These are phyloP conservation scores for Fusarium goolgardi DNA, from an alignment of 2,329 filamentous ascomycete species.

Conservation along the genomic window DNA sequence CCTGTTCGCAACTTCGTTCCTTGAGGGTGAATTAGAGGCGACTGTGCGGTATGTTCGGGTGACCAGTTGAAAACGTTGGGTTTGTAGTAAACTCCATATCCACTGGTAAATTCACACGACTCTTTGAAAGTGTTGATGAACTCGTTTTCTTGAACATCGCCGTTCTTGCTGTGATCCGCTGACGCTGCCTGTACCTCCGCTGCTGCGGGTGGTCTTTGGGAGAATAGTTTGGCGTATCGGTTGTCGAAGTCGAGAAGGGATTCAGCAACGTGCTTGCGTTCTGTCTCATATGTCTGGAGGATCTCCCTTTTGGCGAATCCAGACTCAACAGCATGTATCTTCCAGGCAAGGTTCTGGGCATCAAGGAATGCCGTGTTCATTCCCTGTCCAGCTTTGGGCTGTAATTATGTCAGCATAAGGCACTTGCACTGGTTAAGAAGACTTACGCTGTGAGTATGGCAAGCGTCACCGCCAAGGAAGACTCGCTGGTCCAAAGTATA, in stretches of 20 bases:
- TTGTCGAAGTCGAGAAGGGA: conserved; percentile 87
- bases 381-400: conserved; percentile 81
- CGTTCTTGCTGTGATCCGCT: conserved; percentile 43
- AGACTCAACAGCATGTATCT: conserved; percentile 89
- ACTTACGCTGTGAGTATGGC: conserved; percentile 79
- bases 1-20: conserved; percentile 77
- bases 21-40: conserved; percentile 73
- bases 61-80: conserved; percentile 89
- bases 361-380: conserved; percentile 86
- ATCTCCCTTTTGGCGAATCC: conserved; percentile 81
- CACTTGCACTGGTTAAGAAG: conserved; percentile 49
- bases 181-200: conserved; percentile 78
- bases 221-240: conserved; percentile 91
- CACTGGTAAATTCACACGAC: conserved; percentile 90
- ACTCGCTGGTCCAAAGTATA: conserved; percentile 76
- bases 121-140: conserved; percentile 94
- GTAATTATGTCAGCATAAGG: conserved; percentile 49
- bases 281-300: conserved; percentile 85
- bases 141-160: conserved; percentile 70
- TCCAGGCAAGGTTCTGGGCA: conserved; percentile 93
- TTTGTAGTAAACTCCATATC: conserved; percentile 89
- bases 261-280: conserved; percentile 87
- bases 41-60: conserved; percentile 75
- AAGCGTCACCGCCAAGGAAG: conserved; percentile 82
- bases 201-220: conserved; percentile 77